These are phyloP conservation scores for Trichosporon asahii DNA, from an alignment of 1,284 basidiomycete species.

Conservation along the genomic window DNA sequence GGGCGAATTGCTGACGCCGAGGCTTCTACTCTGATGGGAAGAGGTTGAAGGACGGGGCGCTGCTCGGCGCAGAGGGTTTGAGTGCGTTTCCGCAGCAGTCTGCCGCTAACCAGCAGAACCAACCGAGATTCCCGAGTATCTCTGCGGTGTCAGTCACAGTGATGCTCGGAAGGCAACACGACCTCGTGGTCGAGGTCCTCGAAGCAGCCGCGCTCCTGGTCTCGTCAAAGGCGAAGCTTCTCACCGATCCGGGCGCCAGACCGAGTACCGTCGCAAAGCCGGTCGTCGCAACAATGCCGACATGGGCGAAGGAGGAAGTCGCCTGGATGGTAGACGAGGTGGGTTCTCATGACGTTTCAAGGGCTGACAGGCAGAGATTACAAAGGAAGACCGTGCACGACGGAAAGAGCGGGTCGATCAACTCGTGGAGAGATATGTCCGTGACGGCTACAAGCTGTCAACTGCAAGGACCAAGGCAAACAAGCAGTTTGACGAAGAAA, in stretches of 20 bases:
- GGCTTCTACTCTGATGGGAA: conserved; percentile 50
- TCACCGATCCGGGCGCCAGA: conserved; percentile 44
- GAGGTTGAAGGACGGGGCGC: conserved; percentile 38
- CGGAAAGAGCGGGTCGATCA: conserved; percentile 35
- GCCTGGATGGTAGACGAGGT: conserved; percentile 42
- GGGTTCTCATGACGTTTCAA: conserved; percentile 1
- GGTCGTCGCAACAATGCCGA: conserved; percentile 38
- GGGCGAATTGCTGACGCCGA: conserved; percentile 14
- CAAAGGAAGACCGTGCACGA: conserved; percentile 36
- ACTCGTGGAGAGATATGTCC: conserved; percentile 18
- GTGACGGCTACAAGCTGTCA: conserved; percentile 28
- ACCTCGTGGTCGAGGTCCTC: conserved; percentile 27
- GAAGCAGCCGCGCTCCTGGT: conserved; percentile 28
- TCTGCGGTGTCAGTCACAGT: conserved; percentile 44
- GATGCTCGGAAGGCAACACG: conserved; percentile 39
- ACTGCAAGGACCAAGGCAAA: conserved; percentile 34
- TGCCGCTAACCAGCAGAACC: conserved; percentile 24
- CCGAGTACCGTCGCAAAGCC: conserved; percentile 39
- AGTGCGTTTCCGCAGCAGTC: conserved; percentile 23
- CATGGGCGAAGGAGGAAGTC: conserved; percentile 39
- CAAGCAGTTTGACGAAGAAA: conserved; percentile 33
- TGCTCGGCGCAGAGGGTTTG: conserved; percentile 42
- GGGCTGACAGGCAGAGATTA: conserved; percentile 33
- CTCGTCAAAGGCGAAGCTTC: conserved; percentile 46
- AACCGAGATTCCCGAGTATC: conserved; percentile 46